Base-by-base conservation (phyloP, 768 basidiomycete species). In the Tephrocybe sp. region DNA sequence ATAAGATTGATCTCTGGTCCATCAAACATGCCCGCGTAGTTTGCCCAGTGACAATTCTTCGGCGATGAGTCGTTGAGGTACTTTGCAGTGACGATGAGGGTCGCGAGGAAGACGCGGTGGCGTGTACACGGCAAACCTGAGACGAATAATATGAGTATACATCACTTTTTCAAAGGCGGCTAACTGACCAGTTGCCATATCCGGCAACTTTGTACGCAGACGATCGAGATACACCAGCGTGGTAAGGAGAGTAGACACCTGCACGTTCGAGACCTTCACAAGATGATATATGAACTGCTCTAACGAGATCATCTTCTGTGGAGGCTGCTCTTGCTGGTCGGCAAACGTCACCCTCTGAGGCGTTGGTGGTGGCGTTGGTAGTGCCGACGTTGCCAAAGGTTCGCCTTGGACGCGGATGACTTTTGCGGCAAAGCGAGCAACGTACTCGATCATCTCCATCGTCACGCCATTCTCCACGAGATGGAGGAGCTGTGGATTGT, bases 21-120 rank as follows among this genome's bases (percentile, higher is more conserved):
- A 63, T 89, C 84, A 72, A 92, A 95, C 55, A 89, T 60, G 35
- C 74, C 72, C 15, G 85, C 87, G 65, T 93, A 91, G 40, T 71
- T 70, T 48, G 86, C 81, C 96, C 96, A 99, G 74, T 97, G 90
- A 65, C 79, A 79, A 74, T 98, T 99, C 78, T 94, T 96, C 3
- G 92, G 92, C 37, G 88, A 87, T n/a, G 89, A 88, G 69, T 95
- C 92, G 69, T 99, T 97, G 63, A 98, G 83, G 69, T 98, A 98
- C 72, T 99, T 99, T 54, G 93, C 88, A 19, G 96, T 86, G 34
- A 92, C 89, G 68, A 99, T 98, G 59, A 99, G 86, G 1, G 90
- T 87, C 19, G 96, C 96, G 58, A 99, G 80, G 71, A 99, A 98
- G 44, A 99, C 87, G 40, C 96, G 86, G 64, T 98, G 96, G 28